Evolutionary conservation across 306 rosid species (phyloP).

Genomic region (Sicyos edulis): DNA sequence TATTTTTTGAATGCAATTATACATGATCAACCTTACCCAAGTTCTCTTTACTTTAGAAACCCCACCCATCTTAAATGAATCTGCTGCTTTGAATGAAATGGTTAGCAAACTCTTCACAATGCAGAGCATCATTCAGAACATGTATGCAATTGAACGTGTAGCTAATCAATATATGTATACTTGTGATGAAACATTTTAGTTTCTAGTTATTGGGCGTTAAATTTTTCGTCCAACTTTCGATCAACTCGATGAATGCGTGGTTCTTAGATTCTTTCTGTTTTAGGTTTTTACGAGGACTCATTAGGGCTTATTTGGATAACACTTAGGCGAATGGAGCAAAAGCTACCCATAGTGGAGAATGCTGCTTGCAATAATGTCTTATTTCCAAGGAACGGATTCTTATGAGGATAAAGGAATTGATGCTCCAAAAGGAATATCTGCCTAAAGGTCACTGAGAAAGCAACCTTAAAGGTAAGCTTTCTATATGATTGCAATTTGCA

Average conservation of each 20-base stretch:
- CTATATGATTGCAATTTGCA: constrained; percentile 40
- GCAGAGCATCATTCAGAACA: not conserved
- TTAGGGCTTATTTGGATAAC: constrained; percentile 35
- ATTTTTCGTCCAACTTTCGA: constrained; percentile 7
- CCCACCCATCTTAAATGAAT: not conserved
- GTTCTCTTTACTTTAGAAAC: not conserved
- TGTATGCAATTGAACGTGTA: not conserved
- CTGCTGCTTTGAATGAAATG: not conserved
- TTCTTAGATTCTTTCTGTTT: constrained; percentile 16
- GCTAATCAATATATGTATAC: not conserved
- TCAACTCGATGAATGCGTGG: not conserved
- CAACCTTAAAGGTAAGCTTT: constrained; percentile 36
- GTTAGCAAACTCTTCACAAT: not conserved
- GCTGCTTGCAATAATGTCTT: constrained; percentile 34
- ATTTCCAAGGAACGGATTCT: constrained; percentile 39
- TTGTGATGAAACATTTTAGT: not conserved
- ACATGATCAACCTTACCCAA: not conserved
- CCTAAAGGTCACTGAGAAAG: constrained; percentile 38
- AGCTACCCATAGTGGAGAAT: constrained; percentile 29
- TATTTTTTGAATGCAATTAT: constrained; percentile 1
- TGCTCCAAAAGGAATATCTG: constrained; percentile 47
- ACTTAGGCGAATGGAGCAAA: constrained; percentile 29
- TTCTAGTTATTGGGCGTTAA: not conserved
- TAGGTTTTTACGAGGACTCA: constrained; percentile 20
- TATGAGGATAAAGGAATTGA: constrained; percentile 48